Base-by-base conservation (phyloP, 495 filamentous ascomycete genomes). In the Oleoguttula mirabilis region DNA sequence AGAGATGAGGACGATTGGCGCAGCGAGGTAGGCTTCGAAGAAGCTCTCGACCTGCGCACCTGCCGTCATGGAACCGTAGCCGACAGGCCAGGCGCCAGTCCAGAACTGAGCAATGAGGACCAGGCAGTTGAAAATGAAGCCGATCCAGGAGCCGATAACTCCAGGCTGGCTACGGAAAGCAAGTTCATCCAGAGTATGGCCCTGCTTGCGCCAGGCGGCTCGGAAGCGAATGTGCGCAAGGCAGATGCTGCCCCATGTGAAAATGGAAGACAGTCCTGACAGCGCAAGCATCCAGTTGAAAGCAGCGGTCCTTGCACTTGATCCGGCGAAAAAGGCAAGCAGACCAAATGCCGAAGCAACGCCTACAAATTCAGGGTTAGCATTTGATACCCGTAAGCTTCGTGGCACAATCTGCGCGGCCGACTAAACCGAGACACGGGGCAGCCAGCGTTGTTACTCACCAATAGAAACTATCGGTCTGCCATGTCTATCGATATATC, bases 51-150 rank as follows among this genome's bases (percentile, higher is more conserved):
- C 72, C 20, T 72, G 56, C 1, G 66, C 65, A 0, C 30, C 20
- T 0, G 67, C 24, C 10, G 16, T 20, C 4, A 30, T 68, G 0
- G 55, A 39, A 0, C 41, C 59, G 50, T 71, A 75, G 23, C 72
- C 80, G 19, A 90, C 66, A 1, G 90, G 90, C 47, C 79, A 83
- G 12, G 84, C 79, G 21, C 81, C 87, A 21, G 79, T 80, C 90
- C 90, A 96, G 67, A 96, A 93, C 56, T 96, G 88, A 6, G 83
- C 88, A 33, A 88, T 55, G 16, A 96, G 70, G n/a, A 98, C 78
- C 8, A 93, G 64, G 20, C 67, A 41, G 59, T 94, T 94, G 60
- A 93, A 76, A 22, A 64, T 46, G 46, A 95, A 71, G 8, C 90
- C 90, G 20, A 94, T 42, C 75, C 80, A 95, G 1, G 84, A 92